Conservation (phyloP, 441 rosid genomes). For the Codiaeum variegatum region DNA sequence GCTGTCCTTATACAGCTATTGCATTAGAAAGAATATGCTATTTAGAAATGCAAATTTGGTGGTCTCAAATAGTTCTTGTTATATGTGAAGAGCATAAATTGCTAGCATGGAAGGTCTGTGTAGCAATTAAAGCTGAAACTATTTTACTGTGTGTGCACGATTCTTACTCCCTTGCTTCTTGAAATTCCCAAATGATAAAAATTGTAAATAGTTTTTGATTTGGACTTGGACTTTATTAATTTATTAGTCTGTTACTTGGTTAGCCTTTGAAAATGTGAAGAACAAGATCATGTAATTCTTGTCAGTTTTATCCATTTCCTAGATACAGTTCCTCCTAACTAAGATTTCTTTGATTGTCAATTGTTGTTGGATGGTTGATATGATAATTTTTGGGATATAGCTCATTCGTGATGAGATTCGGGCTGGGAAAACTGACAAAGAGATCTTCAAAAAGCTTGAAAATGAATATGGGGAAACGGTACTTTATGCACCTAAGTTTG, state of each 20-base stretch:
- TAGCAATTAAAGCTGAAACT: background rate
- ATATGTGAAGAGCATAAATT: background rate
- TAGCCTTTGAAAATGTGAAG: background rate
- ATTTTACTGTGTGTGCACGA: background rate
- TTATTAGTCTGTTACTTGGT: background rate
- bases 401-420: conserved; percentile 83
- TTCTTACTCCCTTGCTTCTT: background rate
- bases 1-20: background rate
- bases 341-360: too few relatives aligned
- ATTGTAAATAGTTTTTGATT: background rate
- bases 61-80: background rate
- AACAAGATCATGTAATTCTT: background rate
- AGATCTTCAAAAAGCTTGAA: conserved; percentile 81
- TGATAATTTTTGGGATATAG: conserved; percentile 34
- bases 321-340: background rate
- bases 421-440: conserved; percentile 82
- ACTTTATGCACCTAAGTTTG: conserved; percentile 89
- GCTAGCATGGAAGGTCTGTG: background rate
- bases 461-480: conserved; percentile 91
- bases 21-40: background rate
- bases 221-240: background rate
- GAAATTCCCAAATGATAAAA: background rate
- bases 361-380: background rate
- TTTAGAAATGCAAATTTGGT: background rate
- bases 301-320: background rate